phyloP scores from a whole-genome alignment of 352 stramenopile genomes.

The Phytophthora kernoviae region DNA sequence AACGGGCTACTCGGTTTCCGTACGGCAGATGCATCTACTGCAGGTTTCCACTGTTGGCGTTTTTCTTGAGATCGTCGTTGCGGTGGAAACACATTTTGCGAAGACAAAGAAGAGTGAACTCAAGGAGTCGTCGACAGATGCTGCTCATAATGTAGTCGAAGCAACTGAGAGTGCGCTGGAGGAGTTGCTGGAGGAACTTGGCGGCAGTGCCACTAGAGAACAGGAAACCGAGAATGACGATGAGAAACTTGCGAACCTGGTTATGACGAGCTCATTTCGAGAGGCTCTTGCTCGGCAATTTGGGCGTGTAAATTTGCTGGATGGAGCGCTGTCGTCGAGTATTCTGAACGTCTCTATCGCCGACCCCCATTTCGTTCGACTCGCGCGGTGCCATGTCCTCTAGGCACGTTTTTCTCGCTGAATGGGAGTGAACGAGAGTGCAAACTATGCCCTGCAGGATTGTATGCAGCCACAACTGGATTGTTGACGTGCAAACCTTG shows the following conservation, averaged over 20 bases:
- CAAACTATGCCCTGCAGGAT: slow-evolving; percentile 40
- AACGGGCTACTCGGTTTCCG: slow-evolving; percentile 19
- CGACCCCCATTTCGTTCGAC: slow-evolving; percentile 31
- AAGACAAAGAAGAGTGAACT: neutral
- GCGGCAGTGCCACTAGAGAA: neutral
- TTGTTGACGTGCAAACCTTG: slow-evolving; percentile 42
- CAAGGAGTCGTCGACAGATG: slow-evolving; percentile 1
- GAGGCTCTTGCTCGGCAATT: slow-evolving; percentile 32
- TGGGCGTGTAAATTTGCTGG: slow-evolving; percentile 13
- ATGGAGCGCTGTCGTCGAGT: slow-evolving; percentile 11
- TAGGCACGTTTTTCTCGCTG: slow-evolving; percentile 36
- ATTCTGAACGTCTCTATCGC: slow-evolving; percentile 27
- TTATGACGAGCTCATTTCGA: slow-evolving; percentile 19
- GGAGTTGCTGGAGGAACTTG: slow-evolving; percentile 20
- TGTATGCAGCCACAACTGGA: slow-evolving; percentile 33
- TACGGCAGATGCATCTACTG: slow-evolving; percentile 29
- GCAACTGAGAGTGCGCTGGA: slow-evolving; percentile 17
- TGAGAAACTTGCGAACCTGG: slow-evolving; percentile 18
- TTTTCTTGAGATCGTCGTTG: slow-evolving; percentile 25
- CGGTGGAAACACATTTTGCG: slow-evolving; percentile 20
- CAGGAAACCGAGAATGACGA: neutral
- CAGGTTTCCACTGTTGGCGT: slow-evolving; percentile 12
- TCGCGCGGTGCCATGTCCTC: slow-evolving; percentile 32
- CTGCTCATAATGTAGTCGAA: slow-evolving; percentile 17
- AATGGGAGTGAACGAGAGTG: slow-evolving; percentile 19